Evolutionary conservation across 1,284 basidiomycete genomes (phyloP), one percentile per base, ranked within the genome.

Genomic region (Apiotrichum mycotoxinovorans): DNA sequence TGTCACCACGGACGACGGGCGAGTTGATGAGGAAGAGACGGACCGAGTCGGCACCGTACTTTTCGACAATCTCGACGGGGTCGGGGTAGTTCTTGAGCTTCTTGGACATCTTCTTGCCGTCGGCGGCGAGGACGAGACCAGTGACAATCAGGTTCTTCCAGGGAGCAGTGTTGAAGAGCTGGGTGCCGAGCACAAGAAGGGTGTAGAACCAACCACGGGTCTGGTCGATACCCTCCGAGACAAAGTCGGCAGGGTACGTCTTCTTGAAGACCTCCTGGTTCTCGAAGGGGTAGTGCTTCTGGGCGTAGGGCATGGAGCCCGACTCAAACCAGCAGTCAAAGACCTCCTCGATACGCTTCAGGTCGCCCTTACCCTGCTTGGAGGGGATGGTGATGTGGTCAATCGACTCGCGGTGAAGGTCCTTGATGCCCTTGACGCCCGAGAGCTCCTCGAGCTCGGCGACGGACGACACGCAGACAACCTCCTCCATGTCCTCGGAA

Each of bases 311-410:
- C 96, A 99, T 99, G 72, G 93, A 95, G 78, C 96, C 96, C 9
- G 95, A 98, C 80, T 99, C 96, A 75, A 99, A 98, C 96, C 96
- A 99, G 75, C 96, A 99, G 76, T 99, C 96, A 75, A 99, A 98
- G 33, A 99, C 93, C 76, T 98, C 96, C 60, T 97, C 91, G 20
- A 98, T 83, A 58, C 95, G 86, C 76, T 84, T 90, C 43, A 99
- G 80, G 22, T 79, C 77, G n/a, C 95, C 96, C 72, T 94, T 96
- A 62, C 94, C 95, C 75, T 86, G 78, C 72, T 88, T 82, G 34
- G 93, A 97, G 5, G 95, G 96, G 69, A 98, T 98, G 56, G 91
- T 94, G 79, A 99, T 91, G 71, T 90, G 84, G 76, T 98, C 94
- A 68, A 98, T 93, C 72, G 86, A 91, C 65, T 98, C 93, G 57